Evolutionary conservation across 352 stramenopile species (phyloP), one percentile per base, ranked within the genome.

Genomic region (Aphanomyces cochlioides): DNA sequence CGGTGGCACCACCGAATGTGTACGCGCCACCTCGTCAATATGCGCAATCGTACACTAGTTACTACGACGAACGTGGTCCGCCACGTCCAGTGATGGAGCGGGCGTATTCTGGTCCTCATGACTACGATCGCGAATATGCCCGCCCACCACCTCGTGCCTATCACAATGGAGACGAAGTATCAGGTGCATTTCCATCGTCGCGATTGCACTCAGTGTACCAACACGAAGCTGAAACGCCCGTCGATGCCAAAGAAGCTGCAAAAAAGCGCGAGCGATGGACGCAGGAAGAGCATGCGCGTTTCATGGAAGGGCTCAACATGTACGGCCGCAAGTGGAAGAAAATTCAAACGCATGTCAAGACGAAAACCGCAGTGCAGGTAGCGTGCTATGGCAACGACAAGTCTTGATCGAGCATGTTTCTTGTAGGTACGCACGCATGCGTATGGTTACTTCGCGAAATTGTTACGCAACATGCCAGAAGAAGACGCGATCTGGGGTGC

Each of bases 241-340:
- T 12, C 10, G 59, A 67, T 19, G 6, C 17, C n/a, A 70, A 70
- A 40, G 64, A 70, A 10, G 45, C 43, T n/a, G 43, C 64, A 7
- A 70, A 70, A 36, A 70, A 70, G 40, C 86, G 86, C 57, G 86
- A 93, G 59, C 81, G 86, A 17, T 93, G 86, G 86, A 93, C 86
- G 1, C 82, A 92, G 40, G 84, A 92, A 59, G 86, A 93, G 57
- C 86, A 93, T 68, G 84, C 84, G 15, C 79, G 81, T 10, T 93
- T 93, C 74, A 92, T 93, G 84, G 84, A 93, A 71, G 86, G 86
- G 0, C 71, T 93, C n/a, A 91, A 92, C 74, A 81, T 81, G 37
- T 93, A 92, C 70, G 86, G 86, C 28, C 86, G 86, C 69, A 93
- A 93, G 72, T 93, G 86, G 86, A 93, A 93, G 74, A 93, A 93